Conservation (phyloP, 345 rosid species). For the Eucalyptus sideroxylon region DNA sequence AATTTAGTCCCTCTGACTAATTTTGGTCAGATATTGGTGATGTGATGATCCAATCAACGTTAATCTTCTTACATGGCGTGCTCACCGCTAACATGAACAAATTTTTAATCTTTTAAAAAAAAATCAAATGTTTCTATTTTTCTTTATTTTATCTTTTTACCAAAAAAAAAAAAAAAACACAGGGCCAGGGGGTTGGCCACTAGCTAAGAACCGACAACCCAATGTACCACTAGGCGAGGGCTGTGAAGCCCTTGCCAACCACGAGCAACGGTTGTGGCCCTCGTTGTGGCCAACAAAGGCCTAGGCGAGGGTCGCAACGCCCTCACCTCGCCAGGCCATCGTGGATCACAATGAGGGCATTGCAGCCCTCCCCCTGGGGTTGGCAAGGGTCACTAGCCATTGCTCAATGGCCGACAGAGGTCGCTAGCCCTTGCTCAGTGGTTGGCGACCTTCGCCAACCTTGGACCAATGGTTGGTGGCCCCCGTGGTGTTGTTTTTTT, state of each 20-base stretch:
- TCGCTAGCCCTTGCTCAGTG: background rate
- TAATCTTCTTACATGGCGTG: rapidly evolving
- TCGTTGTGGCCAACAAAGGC: background rate
- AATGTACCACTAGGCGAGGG: background rate
- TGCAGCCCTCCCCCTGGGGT: no score
- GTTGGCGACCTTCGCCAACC: rapidly evolving
- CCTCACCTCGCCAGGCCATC: background rate
- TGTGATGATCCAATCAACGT: rapidly evolving
- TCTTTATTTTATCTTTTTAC: background rate
- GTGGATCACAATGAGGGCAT: background rate
- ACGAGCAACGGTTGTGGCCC: background rate
- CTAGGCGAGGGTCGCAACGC: rapidly evolving
- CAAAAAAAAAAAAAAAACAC: background rate
- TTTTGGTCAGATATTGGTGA: background rate
- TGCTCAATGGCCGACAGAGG: rapidly evolving
- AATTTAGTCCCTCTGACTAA: background rate
- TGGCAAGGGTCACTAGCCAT: no score
- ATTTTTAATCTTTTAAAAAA: no score
- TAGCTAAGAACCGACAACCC: rapidly evolving
- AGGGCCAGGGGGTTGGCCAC: rapidly evolving
- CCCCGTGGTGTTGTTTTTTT: background rate
- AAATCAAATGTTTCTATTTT: rapidly evolving
- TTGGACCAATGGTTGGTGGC: background rate
- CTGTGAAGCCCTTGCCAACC: background rate
- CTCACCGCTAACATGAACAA: rapidly evolving